Evolutionary conservation across 2,329 filamentous ascomycete species (phyloP), one percentile per base, ranked within the genome.

Genomic region (Aspergillus novoparasiticus): DNA sequence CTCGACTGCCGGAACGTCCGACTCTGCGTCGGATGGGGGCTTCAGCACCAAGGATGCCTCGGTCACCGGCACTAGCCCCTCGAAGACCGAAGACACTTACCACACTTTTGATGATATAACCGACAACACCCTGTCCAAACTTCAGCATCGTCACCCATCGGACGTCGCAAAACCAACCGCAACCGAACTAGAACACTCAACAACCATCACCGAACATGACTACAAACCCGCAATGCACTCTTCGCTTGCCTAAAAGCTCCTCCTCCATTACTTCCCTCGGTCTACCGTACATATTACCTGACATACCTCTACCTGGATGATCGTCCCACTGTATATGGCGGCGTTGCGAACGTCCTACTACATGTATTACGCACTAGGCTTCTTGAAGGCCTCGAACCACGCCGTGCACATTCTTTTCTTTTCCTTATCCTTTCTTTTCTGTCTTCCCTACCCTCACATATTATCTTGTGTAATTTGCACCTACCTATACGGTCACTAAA

Each of bases 1-100:
- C 1, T 70, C 75, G 4, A 73, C 70, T 21, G 75, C 73, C 41
- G 77, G 78, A 10, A 72, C 73, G 26, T 78, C 77, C 16, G 70
- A 71, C 53, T 53, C 54, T 12, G 65, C 48, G 19, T 60, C 66
- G n/a, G 66, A 68, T 46, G 60, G 48, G 12, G 64, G 55, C 14
- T 32, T 55, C 19, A 63, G 58, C 34, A 53, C 41, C 12, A 63
- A 67, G 34, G 64, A 63, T 23, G 36, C 53, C 6, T 36, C 61
- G 10, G 59, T 43, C 41, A 56, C 59, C 12, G 61, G 55, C 19
- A 43, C 57, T 16, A 50, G 51, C 2, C 56, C 55, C 12, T 53
- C 59, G 5, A 46, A 62, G 3, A 34, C 51, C 8, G 62, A 61
- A 6, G 36, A 59, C 26, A 23, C 21, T 10, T 34, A 51, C 19